A percentile compares a stretch with the other conserved stretches of the same genome.
Conservation (phyloP, 2,329 filamentous ascomycete genomes). For the Colletotrichum scovillei region DNA sequence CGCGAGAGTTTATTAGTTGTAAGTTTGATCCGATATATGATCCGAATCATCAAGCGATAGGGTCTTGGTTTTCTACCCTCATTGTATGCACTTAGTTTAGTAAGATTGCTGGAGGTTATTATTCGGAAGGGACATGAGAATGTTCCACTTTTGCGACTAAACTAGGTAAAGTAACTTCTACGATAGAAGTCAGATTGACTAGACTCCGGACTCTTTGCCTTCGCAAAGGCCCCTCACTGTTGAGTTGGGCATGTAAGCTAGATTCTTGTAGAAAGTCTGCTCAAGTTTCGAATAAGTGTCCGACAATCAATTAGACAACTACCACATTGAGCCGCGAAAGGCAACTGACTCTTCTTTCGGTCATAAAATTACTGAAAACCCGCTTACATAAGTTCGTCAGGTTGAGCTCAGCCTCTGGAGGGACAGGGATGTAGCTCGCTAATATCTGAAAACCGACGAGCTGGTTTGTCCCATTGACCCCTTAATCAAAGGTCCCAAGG, state of each 20-base stretch:
- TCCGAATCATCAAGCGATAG: no score
- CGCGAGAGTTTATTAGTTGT: no score
- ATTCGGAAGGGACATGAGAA: no score
- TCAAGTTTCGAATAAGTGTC: background rate
- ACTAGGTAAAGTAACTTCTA: no score
- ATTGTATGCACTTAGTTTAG: no score
- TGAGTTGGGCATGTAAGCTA: background rate
- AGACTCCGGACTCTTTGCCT: background rate
- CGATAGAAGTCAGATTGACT: no score
- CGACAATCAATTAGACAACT: background rate
- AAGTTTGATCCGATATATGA: no score
- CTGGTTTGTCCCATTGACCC: slow-evolving; percentile 18
- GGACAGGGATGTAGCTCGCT: slow-evolving; percentile 17
- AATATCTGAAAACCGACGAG: background rate
- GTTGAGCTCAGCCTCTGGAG: background rate
- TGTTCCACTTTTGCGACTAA: no score
- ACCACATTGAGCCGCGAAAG: background rate
- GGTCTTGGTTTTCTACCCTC: no score
- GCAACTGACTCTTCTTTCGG: background rate
- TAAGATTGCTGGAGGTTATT: no score
- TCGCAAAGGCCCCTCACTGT: background rate
- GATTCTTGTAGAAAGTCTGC: background rate
- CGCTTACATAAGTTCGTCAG: background rate
- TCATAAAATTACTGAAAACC: background rate
- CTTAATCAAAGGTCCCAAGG: slow-evolving; percentile 22